Base-by-base conservation (phyloP, 2,329 filamentous ascomycete species). In the Talaromyces sp. region DNA sequence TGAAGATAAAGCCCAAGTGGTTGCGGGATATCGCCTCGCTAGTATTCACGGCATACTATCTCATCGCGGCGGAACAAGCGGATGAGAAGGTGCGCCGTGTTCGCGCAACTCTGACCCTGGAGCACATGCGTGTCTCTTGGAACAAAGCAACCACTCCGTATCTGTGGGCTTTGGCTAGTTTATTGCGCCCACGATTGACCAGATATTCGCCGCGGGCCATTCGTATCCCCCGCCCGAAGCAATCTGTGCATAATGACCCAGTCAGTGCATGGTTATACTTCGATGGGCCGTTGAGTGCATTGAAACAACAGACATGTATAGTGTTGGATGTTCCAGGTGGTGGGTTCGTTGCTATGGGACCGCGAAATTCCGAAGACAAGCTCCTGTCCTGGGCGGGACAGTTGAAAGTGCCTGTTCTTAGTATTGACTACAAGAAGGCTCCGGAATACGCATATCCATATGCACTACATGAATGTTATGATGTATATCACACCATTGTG, bases 61-160 rank as follows among this genome's bases (percentile, higher is more conserved):
- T 99, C 58, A 83, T 97, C 49, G 91, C 92, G 13, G 91, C 94
- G 0, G 93, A 97, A 72, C 88, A 91, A 67, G 94, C 94, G 10
- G 94, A 97, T 69, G 94, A 97, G 73, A 97, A 97, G 75, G 93
- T 97, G 13, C 84, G 93, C 57, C 94, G 94, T 70, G 89, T 99
- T 8, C 81, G 94, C 55, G 90, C 86, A 13, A 88, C 88, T 57
- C 76, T 97, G 65, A 97, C 92, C 0, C 86, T 97, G 4, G 91
- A 97, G 33, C 94, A 97, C 71, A 72, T 99, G 64, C 84, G 94
- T 5, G 87, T 97, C 7, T 90, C 90, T 50, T 99, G 94, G 94
- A 95, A 97, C 67, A 99, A 99, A 70, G 86, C 89, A 11, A 95
- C 85, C 0, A 92, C 91, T 8, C 92, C 94, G 0, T 96, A 96